Evolutionary conservation across 179 eudicot species (phyloP).

Genomic region (Spergularia azorica): DNA sequence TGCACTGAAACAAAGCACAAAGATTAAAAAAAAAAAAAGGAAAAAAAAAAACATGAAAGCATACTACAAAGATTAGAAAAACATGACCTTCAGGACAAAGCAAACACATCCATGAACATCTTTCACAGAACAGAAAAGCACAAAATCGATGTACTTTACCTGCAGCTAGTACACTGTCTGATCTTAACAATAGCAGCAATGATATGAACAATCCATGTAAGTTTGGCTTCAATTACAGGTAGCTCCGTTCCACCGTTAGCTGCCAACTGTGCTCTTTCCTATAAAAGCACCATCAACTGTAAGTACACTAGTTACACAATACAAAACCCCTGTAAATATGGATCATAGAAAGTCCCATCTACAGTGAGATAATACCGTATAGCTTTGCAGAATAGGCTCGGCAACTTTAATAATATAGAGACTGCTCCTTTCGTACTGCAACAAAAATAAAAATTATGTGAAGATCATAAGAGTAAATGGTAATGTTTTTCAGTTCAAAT

Average conservation of each 20-base stretch:
- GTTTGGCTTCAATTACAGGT: slow-evolving; percentile 77
- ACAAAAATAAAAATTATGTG: slow-evolving; percentile 7
- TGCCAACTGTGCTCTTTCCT: slow-evolving; percentile 72
- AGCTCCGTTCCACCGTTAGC: slow-evolving; percentile 58
- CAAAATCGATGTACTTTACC: slow-evolving; percentile 38
- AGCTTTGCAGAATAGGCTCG: slow-evolving; percentile 74
- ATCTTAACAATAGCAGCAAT: slow-evolving; percentile 83
- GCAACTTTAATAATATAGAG: slow-evolving; percentile 54
- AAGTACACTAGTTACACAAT: slow-evolving; percentile 14
- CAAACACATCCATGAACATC: slow-evolving; percentile 2
- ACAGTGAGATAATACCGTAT: slow-evolving; percentile 48
- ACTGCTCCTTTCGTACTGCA: slow-evolving; percentile 80
- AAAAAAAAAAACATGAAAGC: too few species aligned
- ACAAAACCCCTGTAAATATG: neutral
- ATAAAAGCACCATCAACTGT: slow-evolving; percentile 17
- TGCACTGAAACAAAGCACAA: slow-evolving; percentile 49
- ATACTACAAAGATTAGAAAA: too few species aligned
- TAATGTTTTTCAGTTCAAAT: neutral
- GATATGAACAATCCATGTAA: slow-evolving; percentile 94
- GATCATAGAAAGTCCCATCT: slow-evolving; percentile 15
- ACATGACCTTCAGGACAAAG: slow-evolving; percentile 1
- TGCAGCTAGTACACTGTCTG: slow-evolving; percentile 71
- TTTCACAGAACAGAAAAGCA: neutral
- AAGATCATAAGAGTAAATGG: neutral
- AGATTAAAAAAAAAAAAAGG: neutral